Conservation (phyloP, 2,329 filamentous ascomycete genomes). For the Fusarium dlaminii region DNA sequence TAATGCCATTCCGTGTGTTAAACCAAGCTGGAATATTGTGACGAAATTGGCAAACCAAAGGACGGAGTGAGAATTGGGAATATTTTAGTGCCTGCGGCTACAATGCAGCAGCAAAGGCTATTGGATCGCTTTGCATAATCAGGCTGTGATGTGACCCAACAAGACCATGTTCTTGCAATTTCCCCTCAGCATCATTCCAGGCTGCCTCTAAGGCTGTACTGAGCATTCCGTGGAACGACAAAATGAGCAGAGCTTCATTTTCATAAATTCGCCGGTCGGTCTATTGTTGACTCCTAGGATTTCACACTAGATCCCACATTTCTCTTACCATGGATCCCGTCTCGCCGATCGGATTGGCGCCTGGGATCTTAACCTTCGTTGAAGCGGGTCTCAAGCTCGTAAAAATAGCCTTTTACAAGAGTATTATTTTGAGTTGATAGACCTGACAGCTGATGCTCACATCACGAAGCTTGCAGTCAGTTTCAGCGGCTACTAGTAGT, state of each 20-base stretch:
- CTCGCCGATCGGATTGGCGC: neutral
- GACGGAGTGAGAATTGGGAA: neutral
- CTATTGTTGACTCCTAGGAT: fast-evolving
- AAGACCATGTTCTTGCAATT: neutral
- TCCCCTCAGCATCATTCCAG: neutral
- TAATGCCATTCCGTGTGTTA: too few relatives aligned
- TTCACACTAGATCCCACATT: neutral
- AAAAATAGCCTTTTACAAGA: neutral
- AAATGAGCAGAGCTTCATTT: fast-evolving
- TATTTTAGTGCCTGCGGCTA: neutral
- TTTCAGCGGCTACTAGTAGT: neutral
- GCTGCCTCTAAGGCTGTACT: neutral
- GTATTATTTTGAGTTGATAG: too few relatives aligned
- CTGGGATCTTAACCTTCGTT: neutral
- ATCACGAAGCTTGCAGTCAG: fast-evolving
- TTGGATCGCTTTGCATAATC: neutral
- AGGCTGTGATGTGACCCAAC: neutral
- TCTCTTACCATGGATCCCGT: neutral
- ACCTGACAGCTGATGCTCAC: too few relatives aligned
- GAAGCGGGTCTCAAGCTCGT: neutral
- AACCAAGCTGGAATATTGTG: neutral
- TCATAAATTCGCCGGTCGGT: neutral
- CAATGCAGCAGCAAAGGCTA: neutral
- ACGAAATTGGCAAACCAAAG: neutral
- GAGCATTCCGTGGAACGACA: neutral